Base-by-base conservation (phyloP, 371 early-diverging fungal genomes). In the Mucor indicus region DNA sequence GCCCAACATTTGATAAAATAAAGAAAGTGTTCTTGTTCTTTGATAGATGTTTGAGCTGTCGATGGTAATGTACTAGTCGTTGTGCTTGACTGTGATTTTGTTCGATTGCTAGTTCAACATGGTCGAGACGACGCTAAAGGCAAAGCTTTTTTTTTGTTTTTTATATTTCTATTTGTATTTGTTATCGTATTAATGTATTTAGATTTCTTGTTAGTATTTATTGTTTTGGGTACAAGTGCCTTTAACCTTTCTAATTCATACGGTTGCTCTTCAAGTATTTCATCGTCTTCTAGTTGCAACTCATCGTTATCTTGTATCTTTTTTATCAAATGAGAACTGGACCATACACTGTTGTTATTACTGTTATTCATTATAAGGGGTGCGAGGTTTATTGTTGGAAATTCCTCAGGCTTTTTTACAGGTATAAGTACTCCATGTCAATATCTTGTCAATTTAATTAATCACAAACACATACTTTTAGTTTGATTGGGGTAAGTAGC, bases 151-250 rank as follows among this genome's bases (percentile, higher is more conserved):
- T n/a, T n/a, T n/a, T n/a, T n/a, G n/a, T n/a, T n/a, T n/a, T n/a
- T n/a, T n/a, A n/a, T n/a, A n/a, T n/a, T n/a, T n/a, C n/a, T n/a
- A n/a, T n/a, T n/a, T n/a, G n/a, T n/a, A n/a, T n/a, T n/a, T n/a
- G n/a, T n/a, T n/a, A n/a, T n/a, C n/a, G n/a, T n/a, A n/a, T n/a
- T n/a, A n/a, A n/a, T n/a, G n/a, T n/a, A n/a, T n/a, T n/a, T n/a
- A n/a, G n/a, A n/a, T n/a, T n/a, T n/a, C n/a, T n/a, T n/a, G n/a
- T n/a, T n/a, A n/a, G n/a, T n/a, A n/a, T n/a, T n/a, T n/a, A n/a
- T n/a, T n/a, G 53, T 52, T 39, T 58, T 58, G 2, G 58, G 58
- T 7, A 58, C 58, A 10, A 58, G 44, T n/a, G 58, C 58, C 39
- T 58, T 58, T 44, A 58, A 29, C 36, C 48, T 47, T 39, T 58